phyloP scores from a whole-genome alignment of 176 grass and related monocot genomes.

The Juncus inflexus region DNA sequence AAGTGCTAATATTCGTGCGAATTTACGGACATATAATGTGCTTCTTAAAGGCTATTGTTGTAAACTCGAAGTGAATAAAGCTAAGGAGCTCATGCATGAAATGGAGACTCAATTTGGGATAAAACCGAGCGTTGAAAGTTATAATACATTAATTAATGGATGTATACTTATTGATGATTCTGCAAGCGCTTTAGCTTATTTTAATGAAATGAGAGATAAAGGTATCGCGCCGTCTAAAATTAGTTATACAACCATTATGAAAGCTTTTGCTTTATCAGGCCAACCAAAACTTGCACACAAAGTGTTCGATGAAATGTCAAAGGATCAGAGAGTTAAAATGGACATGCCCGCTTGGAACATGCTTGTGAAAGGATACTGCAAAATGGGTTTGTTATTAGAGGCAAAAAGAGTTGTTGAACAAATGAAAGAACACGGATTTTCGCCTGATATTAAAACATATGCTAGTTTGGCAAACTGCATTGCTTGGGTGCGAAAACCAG shows the following conservation, averaged over 20 bases:
- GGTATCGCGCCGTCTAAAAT: constrained; percentile 62
- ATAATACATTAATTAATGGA: constrained; percentile 92
- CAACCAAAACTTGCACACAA: constrained; percentile 71
- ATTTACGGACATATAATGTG: constrained; percentile 81
- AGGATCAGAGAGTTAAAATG: constrained; percentile 57
- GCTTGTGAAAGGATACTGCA: constrained; percentile 71
- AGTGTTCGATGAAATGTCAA: constrained; percentile 87
- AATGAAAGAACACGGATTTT: constrained; percentile 55
- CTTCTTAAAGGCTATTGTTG: constrained; percentile 87
- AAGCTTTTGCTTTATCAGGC: constrained; percentile 69
- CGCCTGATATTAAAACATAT: constrained; percentile 63
- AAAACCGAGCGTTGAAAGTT: constrained; percentile 60
- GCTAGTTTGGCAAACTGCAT: constrained; percentile 77
- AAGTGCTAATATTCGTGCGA: constrained; percentile 35
- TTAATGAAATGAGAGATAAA: constrained; percentile 73
- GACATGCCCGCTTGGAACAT: constrained; percentile 87
- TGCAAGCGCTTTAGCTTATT: constrained; percentile 54
- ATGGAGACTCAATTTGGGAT: constrained; percentile 37
- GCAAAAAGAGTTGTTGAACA: constrained; percentile 61
- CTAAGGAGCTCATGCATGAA: constrained; percentile 43
- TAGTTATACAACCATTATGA: constrained; percentile 96
- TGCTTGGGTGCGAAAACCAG: constrained; percentile 49
- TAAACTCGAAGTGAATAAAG: constrained; percentile 52
- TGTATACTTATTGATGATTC: constrained; percentile 67
- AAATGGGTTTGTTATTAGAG: constrained; percentile 42